Evolutionary conservation across 208 protist species (phyloP).

Genomic region (Crithidia brevicula): DNA sequence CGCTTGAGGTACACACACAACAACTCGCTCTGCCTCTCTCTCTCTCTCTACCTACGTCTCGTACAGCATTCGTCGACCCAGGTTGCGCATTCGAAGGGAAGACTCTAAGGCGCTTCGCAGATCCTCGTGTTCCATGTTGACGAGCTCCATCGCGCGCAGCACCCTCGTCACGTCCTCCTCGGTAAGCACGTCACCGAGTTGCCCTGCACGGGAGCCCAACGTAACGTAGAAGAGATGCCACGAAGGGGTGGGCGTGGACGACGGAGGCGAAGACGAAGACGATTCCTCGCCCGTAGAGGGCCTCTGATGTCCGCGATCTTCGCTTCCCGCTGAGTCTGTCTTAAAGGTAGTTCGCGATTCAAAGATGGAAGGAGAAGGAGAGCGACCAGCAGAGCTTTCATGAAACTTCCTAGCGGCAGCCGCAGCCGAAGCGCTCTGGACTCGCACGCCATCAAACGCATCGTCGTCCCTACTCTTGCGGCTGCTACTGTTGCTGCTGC

Average conservation of each 20-base stretch:
- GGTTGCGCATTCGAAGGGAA: slow-evolving; percentile 54
- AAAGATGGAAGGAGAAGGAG: too few relatives aligned
- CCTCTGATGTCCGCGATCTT: too few relatives aligned
- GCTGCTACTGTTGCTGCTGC: slow-evolving; percentile 2
- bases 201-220: slow-evolving; percentile 56
- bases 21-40: background rate
- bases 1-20: background rate
- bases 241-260: background rate
- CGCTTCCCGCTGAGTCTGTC: background rate
- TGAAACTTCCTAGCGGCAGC: background rate
- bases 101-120: slow-evolving; percentile 67
- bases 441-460: background rate
- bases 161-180: slow-evolving; percentile 64
- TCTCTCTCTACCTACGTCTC: slow-evolving; percentile 1
- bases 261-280: slow-evolving; percentile 1
- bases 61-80: slow-evolving; percentile 36
- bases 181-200: slow-evolving; percentile 52
- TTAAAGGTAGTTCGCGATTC: too few relatives aligned
- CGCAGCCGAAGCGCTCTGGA: slow-evolving; percentile 17
- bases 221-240: slow-evolving; percentile 50
- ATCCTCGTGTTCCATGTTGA: slow-evolving; percentile 53
- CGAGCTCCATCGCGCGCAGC: slow-evolving; percentile 61
- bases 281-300: too few relatives aligned
- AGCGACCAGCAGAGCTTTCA: background rate
- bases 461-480: background rate